These are phyloP conservation scores for Chaetomium cochliodes DNA, from an alignment of 495 filamentous ascomycete species.

Conservation along the genomic window DNA sequence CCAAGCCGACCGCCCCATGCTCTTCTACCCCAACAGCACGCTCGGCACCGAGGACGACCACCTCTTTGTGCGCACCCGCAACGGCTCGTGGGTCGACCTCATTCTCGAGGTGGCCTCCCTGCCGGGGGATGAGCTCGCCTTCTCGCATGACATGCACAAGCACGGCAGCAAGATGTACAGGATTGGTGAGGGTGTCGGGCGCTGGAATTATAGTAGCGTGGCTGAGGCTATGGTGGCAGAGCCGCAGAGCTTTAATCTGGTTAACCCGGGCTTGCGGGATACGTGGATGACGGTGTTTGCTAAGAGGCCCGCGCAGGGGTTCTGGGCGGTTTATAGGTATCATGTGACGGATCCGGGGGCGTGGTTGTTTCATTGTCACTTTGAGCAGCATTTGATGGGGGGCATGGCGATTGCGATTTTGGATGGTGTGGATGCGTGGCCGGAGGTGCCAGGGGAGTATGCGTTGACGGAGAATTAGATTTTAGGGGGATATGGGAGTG, in stretches of 20 bases:
- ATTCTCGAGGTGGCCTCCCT: background rate
- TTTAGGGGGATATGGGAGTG: no score
- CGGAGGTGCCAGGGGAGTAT: conserved; percentile 39
- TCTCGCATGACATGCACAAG: conserved; percentile 59
- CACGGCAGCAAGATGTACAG: conserved; percentile 60
- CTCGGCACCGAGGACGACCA: background rate
- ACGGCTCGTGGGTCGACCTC: background rate
- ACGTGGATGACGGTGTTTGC: no score
- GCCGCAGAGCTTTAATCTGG: background rate
- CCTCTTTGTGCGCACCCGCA: background rate
- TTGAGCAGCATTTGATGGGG: conserved; percentile 47
- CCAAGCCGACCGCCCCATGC: background rate
- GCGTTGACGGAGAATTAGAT: no score
- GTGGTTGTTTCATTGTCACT: background rate
- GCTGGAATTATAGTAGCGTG: background rate
- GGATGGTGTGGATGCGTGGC: conserved; percentile 60
- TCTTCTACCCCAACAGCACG: background rate
- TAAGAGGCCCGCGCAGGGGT: background rate
- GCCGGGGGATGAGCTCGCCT: conserved; percentile 37
- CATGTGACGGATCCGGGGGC: background rate
- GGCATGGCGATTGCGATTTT: conserved; percentile 57
- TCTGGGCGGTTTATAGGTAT: background rate
- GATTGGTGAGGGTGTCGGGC: conserved; percentile 51
- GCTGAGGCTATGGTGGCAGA: background rate
- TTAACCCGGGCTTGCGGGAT: no score